Conservation (phyloP, 1,284 basidiomycete genomes). For the Leccinum angustisporum region DNA sequence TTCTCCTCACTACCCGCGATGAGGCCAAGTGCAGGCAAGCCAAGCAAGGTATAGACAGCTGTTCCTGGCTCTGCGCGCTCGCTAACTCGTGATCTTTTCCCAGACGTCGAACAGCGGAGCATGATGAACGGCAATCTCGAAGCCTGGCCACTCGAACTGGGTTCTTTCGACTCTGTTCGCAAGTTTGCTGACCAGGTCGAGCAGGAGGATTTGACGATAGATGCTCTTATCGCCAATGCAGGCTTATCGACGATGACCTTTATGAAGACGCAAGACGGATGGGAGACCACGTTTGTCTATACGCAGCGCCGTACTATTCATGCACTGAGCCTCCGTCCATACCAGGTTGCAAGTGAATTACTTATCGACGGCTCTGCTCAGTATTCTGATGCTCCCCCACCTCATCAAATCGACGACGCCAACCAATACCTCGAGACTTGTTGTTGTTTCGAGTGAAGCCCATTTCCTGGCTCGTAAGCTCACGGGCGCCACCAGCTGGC, state of each 20-base stretch:
- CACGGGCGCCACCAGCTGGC: slow-evolving; percentile 11
- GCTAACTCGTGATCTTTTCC: no score
- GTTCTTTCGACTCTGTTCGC: slow-evolving; percentile 34
- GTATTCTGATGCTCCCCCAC: slow-evolving; percentile 34
- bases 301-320: not conserved
- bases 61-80: no score
- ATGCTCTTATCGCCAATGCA: slow-evolving; percentile 31
- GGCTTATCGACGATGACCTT: slow-evolving; percentile 19
- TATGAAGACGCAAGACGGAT: slow-evolving; percentile 29
- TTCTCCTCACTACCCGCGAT: no score
- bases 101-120: not conserved
- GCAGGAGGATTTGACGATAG: slow-evolving; percentile 15
- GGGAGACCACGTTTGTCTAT: slow-evolving; percentile 30
- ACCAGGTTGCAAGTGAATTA: slow-evolving; percentile 36
- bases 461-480: slow-evolving; percentile 19
- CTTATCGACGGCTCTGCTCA: slow-evolving; percentile 31
- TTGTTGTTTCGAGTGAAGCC: slow-evolving; percentile 30
- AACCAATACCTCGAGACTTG: slow-evolving; percentile 25
- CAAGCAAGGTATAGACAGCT: no score
- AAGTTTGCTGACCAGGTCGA: slow-evolving; percentile 29
- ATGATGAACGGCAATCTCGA: slow-evolving; percentile 19
- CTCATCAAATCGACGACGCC: slow-evolving; percentile 29
- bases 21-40: no score
- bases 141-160: slow-evolving; percentile 28
- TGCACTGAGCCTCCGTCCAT: not conserved